Conservation (phyloP, 345 rosid species). For the Psidium friedrichsthalianum region DNA sequence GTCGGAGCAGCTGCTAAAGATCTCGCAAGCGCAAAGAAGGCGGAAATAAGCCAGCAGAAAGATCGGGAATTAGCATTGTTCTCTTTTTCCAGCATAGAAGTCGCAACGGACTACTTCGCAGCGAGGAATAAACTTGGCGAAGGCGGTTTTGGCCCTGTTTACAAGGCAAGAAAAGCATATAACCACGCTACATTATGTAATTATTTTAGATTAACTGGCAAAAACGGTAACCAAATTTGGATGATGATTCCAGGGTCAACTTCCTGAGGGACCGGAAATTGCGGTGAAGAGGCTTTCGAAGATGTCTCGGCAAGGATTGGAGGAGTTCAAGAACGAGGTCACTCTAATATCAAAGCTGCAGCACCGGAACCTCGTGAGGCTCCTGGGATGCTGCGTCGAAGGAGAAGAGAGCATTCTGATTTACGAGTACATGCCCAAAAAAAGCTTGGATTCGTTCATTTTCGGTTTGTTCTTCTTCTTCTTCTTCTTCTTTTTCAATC, state of each 20-base stretch:
- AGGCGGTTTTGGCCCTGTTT: constrained; percentile 52
- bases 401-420: not conserved
- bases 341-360: constrained; percentile 12
- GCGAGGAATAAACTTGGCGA: constrained; percentile 30
- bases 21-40: not conserved
- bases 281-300: constrained; percentile 15
- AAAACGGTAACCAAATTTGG: not conserved
- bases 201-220: not conserved
- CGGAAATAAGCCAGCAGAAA: not conserved
- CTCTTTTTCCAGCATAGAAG: constrained; percentile 2
- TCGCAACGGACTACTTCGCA: constrained; percentile 30
- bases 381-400: not conserved
- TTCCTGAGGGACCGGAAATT: not conserved
- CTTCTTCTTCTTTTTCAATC: not conserved
- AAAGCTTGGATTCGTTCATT: constrained; percentile 6
- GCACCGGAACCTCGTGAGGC: not conserved
- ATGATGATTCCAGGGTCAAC: not conserved
- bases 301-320: constrained; percentile 13
- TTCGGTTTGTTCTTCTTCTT: constrained; percentile 4
- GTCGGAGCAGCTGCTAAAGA: not conserved
- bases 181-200: not conserved
- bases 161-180: constrained; percentile 13
- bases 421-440: not conserved
- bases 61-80: not conserved
- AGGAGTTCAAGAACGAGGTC: constrained; percentile 17